Evolutionary conservation across 2,329 filamentous ascomycete species (phyloP).

Genomic region (Xylaria sp.): DNA sequence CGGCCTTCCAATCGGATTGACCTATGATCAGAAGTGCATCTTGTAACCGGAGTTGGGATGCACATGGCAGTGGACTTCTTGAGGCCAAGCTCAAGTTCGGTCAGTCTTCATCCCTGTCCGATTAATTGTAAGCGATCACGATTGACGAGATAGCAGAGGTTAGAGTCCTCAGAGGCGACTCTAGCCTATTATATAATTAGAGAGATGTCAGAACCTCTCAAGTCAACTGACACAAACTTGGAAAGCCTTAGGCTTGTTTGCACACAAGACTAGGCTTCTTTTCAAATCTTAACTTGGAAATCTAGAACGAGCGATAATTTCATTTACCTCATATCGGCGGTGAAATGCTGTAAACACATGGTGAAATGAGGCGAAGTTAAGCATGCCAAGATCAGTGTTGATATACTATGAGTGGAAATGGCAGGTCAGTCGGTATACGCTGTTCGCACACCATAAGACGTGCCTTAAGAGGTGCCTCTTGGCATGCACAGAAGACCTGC

Average conservation of each 20-base stretch:
- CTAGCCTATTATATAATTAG: background rate
- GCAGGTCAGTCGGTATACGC: constrained; percentile 22
- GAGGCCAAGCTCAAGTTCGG: background rate
- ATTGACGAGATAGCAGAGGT: background rate
- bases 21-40: background rate
- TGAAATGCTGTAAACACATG: background rate
- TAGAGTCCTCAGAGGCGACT: background rate
- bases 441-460: constrained; percentile 24
- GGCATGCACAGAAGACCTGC: background rate
- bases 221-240: background rate
- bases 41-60: background rate
- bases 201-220: no score
- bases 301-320: background rate
- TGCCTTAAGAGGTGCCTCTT: constrained; percentile 26
- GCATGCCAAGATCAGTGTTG: constrained; percentile 29
- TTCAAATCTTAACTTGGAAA: background rate
- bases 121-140: background rate
- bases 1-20: background rate
- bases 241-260: background rate
- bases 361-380: constrained; percentile 26
- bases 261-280: background rate
- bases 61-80: background rate
- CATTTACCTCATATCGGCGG: constrained; percentile 3
- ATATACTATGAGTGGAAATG: constrained; percentile 32
- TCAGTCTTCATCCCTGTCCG: background rate